These are phyloP conservation scores for Aspergillus persii DNA, from an alignment of 2,329 filamentous ascomycete genomes.

Conservation along the genomic window DNA sequence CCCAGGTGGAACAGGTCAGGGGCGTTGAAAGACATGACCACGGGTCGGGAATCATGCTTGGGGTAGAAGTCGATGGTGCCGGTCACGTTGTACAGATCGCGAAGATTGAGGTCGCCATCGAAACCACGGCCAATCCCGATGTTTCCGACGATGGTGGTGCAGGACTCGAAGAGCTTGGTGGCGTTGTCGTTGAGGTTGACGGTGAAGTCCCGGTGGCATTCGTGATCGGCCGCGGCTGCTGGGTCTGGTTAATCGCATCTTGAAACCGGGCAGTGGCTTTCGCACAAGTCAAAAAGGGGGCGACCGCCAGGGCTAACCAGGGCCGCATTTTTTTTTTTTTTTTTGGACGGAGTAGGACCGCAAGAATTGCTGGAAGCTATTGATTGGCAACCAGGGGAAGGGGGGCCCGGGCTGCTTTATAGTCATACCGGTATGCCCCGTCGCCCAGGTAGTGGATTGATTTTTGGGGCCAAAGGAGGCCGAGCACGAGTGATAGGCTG, in stretches of 20 bases:
- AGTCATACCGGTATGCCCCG: too few relatives aligned
- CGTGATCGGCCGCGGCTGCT: background rate
- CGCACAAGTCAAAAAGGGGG: background rate
- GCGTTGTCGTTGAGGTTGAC: background rate
- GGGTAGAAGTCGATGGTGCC: background rate
- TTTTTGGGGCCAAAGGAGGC: too few relatives aligned
- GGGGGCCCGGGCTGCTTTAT: too few relatives aligned
- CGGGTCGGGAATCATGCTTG: background rate
- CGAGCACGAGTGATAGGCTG: too few relatives aligned
- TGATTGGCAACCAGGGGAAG: too few relatives aligned
- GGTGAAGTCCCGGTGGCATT: background rate
- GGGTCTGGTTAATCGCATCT: background rate
- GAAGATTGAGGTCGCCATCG: background rate
- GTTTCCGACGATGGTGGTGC: background rate
- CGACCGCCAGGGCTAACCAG: background rate
- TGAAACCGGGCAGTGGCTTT: background rate
- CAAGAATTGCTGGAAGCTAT: too few relatives aligned
- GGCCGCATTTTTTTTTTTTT: background rate
- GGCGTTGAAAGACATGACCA: background rate
- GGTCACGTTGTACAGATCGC: background rate
- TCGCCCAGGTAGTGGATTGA: too few relatives aligned
- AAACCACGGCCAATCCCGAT: background rate
- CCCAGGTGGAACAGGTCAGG: background rate
- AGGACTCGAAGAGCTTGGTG: background rate
- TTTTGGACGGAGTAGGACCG: too few relatives aligned